A percentile compares a stretch with the other conserved stretches of the same genome.
These are phyloP conservation scores for Phytophthora boehmeriae DNA, from an alignment of 352 stramenopile genomes.

Conservation along the genomic window DNA sequence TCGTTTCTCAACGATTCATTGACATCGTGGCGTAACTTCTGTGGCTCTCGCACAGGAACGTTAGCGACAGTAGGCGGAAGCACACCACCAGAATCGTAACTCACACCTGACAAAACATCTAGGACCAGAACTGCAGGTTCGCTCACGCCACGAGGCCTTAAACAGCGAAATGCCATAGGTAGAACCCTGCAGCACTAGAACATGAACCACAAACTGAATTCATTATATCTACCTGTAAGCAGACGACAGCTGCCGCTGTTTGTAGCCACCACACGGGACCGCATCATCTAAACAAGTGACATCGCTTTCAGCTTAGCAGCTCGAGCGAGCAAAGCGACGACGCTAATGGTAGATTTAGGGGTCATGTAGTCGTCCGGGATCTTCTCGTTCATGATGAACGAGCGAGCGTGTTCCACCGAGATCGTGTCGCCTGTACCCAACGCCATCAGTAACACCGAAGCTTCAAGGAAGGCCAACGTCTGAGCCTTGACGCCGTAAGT, in stretches of 20 bases:
- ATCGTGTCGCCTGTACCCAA: conserved; percentile 27
- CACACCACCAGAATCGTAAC: background rate
- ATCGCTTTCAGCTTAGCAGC: conserved; percentile 31
- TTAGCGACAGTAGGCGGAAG: background rate
- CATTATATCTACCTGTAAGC: background rate
- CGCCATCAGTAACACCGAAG: conserved; percentile 30
- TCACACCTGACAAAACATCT: background rate
- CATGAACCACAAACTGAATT: background rate
- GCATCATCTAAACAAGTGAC: conserved; percentile 24
- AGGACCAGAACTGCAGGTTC: too few relatives aligned
- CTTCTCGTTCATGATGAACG: conserved; percentile 42
- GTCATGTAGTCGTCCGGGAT: conserved; percentile 33
- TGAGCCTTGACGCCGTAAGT: conserved; percentile 26
- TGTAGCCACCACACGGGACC: background rate
- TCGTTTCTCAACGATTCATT: conserved; percentile 1
- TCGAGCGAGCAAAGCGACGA: conserved; percentile 18
- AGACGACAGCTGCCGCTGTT: background rate
- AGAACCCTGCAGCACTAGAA: too few relatives aligned
- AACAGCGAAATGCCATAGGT: too few relatives aligned
- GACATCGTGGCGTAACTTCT: background rate
- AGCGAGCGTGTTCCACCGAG: conserved; percentile 30
- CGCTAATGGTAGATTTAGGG: conserved; percentile 14
- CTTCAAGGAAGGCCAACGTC: conserved; percentile 28
- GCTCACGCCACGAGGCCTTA: too few relatives aligned
- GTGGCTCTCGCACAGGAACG: background rate